These are phyloP conservation scores for Fusarium sp. DNA, from an alignment of 2,329 filamentous ascomycete genomes.

Conservation along the genomic window DNA sequence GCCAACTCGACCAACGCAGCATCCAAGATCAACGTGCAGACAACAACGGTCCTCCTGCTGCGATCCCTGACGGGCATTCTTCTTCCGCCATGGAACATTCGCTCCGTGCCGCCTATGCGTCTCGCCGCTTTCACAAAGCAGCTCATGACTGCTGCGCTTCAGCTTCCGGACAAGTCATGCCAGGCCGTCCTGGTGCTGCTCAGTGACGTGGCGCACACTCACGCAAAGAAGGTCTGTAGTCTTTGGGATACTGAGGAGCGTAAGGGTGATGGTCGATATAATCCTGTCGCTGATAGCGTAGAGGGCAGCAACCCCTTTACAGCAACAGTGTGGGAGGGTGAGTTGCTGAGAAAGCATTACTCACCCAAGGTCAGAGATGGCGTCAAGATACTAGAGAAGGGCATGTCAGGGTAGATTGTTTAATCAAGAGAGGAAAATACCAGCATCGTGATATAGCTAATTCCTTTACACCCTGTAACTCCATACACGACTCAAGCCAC, in stretches of 20 bases:
- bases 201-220: constrained; percentile 79
- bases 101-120: constrained; percentile 79
- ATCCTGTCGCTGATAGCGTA: constrained; percentile 74
- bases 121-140: constrained; percentile 95
- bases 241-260: constrained; percentile 96
- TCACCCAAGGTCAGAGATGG: constrained; percentile 86
- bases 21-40: constrained; percentile 89
- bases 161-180: constrained; percentile 89
- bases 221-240: constrained; percentile 82
- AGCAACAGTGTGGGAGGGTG: constrained; percentile 91
- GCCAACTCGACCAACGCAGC: constrained; percentile 53
- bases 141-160: constrained; percentile 81
- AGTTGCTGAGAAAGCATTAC: constrained; percentile 85
- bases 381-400: constrained; percentile 74
- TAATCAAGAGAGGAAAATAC: constrained; percentile 2
- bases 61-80: constrained; percentile 85
- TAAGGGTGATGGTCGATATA: constrained; percentile 87
- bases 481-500: not conserved
- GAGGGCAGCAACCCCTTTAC: constrained; percentile 93
- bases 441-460: constrained; percentile 2
- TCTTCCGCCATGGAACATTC: constrained; percentile 76
- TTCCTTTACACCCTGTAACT: not conserved
- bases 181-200: constrained; percentile 82
- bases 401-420: constrained; percentile 53
- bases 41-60: constrained; percentile 90